Conservation (phyloP, 2,329 filamentous ascomycete genomes). For the Stemphylium vesicarium region DNA sequence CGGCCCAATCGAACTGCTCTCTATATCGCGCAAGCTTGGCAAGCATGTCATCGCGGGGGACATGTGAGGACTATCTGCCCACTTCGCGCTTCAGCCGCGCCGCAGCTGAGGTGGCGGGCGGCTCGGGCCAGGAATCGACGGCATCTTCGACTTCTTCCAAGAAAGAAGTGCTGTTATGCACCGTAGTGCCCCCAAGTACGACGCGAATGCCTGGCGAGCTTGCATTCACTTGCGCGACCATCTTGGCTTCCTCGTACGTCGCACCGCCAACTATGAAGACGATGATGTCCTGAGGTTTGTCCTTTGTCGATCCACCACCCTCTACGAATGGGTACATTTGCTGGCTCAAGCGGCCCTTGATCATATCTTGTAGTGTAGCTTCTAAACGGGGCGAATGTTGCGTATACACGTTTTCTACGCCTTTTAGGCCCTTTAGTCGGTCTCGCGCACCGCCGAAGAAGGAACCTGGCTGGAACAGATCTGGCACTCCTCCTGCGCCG, state of each 20-base stretch:
- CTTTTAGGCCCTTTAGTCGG: conserved; percentile 92
- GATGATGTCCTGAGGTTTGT: conserved; percentile 96
- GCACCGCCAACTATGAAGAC: conserved; percentile 93
- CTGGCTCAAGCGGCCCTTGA: conserved; percentile 87
- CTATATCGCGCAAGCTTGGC: neutral
- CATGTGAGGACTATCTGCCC: conserved; percentile 50
- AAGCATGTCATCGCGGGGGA: neutral
- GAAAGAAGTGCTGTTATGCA: conserved; percentile 89
- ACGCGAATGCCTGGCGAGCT: conserved; percentile 86
- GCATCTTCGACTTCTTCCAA: conserved; percentile 91
- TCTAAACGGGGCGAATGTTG: conserved; percentile 93
- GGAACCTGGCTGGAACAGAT: conserved; percentile 85
- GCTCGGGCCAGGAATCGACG: conserved; percentile 83
- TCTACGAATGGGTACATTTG: conserved; percentile 94
- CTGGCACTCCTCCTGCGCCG: conserved; percentile 80
- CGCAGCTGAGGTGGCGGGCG: conserved; percentile 57
- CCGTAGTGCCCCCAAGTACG: conserved; percentile 83
- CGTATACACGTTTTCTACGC: conserved; percentile 98
- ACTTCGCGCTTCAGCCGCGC: conserved; percentile 68
- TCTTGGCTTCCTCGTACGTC: conserved; percentile 97
- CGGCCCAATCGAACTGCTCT: neutral
- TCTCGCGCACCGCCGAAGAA: conserved; percentile 89
- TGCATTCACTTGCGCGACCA: conserved; percentile 92
- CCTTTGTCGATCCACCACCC: conserved; percentile 80
- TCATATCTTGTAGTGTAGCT: conserved; percentile 85